phyloP scores from a whole-genome alignment of 2,329 filamentous ascomycete species.

The Sporothrix luriei region DNA sequence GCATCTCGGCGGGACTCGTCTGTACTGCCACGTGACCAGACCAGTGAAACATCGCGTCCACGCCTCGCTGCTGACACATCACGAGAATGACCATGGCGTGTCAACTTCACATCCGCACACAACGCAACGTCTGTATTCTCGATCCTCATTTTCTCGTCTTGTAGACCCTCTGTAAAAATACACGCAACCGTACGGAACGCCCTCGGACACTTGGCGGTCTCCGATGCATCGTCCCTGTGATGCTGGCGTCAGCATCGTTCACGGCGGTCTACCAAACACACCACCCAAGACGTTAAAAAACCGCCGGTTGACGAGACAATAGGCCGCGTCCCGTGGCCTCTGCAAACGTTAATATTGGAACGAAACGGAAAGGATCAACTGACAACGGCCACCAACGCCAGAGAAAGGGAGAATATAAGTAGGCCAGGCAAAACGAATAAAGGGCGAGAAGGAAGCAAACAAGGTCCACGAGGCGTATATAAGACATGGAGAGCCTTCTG shows the following conservation, averaged over 20 bases:
- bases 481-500: too few relatives aligned
- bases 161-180: not conserved
- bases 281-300: not conserved
- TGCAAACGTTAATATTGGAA: not conserved
- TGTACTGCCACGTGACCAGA: not conserved
- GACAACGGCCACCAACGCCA: too few relatives aligned
- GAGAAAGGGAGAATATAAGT: too few relatives aligned
- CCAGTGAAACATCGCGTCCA: not conserved
- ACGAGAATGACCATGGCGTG: too few relatives aligned
- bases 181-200: not conserved
- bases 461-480: too few relatives aligned
- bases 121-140: too few relatives aligned
- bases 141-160: not conserved
- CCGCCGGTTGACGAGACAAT: not conserved
- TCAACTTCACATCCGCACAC: too few relatives aligned
- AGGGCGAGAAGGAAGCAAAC: too few relatives aligned
- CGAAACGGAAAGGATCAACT: not conserved
- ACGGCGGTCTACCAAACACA: not conserved
- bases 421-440: too few relatives aligned
- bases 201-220: not conserved
- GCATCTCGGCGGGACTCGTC: not conserved
- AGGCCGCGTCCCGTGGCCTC: not conserved
- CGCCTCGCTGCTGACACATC: not conserved
- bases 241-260: constrained; percentile 19
- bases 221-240: too few relatives aligned